phyloP scores from a whole-genome alignment of 805 yeast species.

The Nakazawaea anatomiae region DNA sequence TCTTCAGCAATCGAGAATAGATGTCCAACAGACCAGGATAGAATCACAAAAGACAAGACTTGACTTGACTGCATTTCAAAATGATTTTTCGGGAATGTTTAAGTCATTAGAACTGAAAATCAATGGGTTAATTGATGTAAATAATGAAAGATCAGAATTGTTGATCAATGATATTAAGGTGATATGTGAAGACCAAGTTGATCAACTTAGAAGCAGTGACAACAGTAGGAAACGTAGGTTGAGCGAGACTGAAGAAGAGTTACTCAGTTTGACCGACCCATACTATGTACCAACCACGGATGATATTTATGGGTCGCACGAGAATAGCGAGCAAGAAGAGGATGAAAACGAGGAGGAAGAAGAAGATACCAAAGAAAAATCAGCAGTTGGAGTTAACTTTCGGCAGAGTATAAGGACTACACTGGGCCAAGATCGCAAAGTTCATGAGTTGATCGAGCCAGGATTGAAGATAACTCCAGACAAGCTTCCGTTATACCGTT shows the following conservation, averaged over 20 bases:
- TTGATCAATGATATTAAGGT: slow-evolving; percentile 3
- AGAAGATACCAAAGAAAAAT: not conserved
- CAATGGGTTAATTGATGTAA: not conserved
- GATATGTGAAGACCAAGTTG: slow-evolving; percentile 4
- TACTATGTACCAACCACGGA: slow-evolving; percentile 4
- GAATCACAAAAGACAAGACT: slow-evolving; percentile 8
- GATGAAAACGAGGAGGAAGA: not conserved
- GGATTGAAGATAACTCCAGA: not conserved
- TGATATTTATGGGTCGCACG: slow-evolving; percentile 1
- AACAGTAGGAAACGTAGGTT: not conserved
- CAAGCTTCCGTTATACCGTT: slow-evolving; percentile 4
- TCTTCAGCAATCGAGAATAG: slow-evolving; percentile 6
- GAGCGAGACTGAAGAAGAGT: slow-evolving; percentile 9
- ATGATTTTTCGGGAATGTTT: slow-evolving; percentile 1
- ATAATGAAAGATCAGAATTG: not conserved
- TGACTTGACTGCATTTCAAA: slow-evolving; percentile 3
- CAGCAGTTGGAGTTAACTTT: not conserved
- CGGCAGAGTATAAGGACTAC: no score
- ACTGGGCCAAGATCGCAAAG: not conserved
- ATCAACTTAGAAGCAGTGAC: not conserved
- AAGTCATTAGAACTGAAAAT: not conserved
- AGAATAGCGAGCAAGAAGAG: slow-evolving; percentile 1
- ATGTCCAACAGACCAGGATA: slow-evolving; percentile 7
- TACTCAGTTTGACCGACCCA: slow-evolving; percentile 9
- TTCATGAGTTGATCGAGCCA: not conserved